These are phyloP conservation scores for Microsporum ferrugineum DNA, from an alignment of 2,329 filamentous ascomycete species.

Conservation along the genomic window DNA sequence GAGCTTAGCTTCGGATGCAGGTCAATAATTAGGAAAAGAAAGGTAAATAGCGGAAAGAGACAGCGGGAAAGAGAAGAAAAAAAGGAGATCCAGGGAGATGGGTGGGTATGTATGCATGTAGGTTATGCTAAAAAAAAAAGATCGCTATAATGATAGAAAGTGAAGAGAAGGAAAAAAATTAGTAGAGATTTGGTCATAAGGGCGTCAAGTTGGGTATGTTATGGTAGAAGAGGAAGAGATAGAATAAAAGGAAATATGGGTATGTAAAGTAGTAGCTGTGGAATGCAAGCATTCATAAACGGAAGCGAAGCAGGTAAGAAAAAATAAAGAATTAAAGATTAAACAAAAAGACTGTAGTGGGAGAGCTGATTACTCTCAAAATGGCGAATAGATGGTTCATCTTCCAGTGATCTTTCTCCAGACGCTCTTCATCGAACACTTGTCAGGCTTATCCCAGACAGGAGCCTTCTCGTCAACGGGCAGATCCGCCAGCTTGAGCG, in stretches of 20 bases:
- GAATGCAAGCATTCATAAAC: background rate
- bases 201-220: background rate
- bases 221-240: background rate
- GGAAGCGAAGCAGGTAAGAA: background rate
- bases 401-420: slow-evolving; percentile 33
- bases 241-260: background rate
- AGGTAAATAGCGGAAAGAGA: background rate
- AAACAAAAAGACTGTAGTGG: background rate
- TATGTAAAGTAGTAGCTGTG: background rate
- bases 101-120: background rate
- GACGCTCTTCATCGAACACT: slow-evolving; percentile 33
- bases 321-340: background rate
- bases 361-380: background rate
- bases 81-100: background rate
- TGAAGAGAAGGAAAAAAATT: background rate
- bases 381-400: background rate
- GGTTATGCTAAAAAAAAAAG: background rate
- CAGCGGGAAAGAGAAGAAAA: background rate
- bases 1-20: background rate
- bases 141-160: background rate
- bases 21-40: background rate
- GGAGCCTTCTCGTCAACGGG: slow-evolving; percentile 33
- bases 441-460: slow-evolving; percentile 34
- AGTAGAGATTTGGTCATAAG: slow-evolving; percentile 1
- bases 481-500: slow-evolving; percentile 45